phyloP scores from a whole-genome alignment of 1,284 basidiomycete genomes.

The Tylopilus sp. region DNA sequence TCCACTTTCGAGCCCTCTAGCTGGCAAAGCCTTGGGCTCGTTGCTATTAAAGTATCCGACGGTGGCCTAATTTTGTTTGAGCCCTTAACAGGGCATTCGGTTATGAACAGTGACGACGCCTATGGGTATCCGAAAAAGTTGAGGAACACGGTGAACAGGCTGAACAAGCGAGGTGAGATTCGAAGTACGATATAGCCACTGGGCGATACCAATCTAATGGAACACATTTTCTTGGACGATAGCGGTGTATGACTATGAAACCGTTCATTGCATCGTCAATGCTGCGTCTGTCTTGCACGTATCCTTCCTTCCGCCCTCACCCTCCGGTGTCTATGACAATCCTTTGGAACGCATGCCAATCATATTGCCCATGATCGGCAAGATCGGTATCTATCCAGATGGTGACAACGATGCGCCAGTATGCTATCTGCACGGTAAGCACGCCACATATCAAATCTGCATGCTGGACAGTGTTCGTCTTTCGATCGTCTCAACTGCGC shows the following conservation, averaged over 20 bases:
- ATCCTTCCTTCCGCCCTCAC: conserved; percentile 23
- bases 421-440: conserved; percentile 28
- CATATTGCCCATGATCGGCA: conserved; percentile 28
- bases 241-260: conserved; percentile 24
- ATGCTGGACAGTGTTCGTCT: not conserved
- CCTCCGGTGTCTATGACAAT: conserved; percentile 13
- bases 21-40: no score
- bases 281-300: conserved; percentile 24
- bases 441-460: no score
- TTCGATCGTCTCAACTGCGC: not conserved
- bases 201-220: no score
- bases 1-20: no score
- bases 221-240: not conserved
- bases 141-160: conserved; percentile 26
- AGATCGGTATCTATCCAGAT: conserved; percentile 20
- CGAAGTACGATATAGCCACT: no score
- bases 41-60: no score
- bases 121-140: conserved; percentile 17
- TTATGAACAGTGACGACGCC: conserved; percentile 15
- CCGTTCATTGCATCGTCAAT: conserved; percentile 23
- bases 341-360: conserved; percentile 15
- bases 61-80: no score
- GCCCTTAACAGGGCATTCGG: not conserved
- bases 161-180: conserved; percentile 24
- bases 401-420: conserved; percentile 6